These are phyloP conservation scores for Stemphylium lycopersici DNA, from an alignment of 2,329 filamentous ascomycete species.

Conservation along the genomic window DNA sequence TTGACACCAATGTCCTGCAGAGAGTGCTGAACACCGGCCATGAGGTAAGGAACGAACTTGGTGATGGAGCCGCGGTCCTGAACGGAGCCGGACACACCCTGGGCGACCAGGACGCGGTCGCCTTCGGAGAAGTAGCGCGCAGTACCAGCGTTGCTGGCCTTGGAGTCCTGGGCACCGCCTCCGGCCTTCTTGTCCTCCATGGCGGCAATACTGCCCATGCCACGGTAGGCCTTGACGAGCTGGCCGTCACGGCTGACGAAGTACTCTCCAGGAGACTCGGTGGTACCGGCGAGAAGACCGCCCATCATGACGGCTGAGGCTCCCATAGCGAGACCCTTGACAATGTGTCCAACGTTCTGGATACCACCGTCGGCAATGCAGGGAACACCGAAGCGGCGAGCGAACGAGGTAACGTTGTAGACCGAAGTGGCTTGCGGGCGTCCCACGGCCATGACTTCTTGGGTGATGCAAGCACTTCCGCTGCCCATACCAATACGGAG, in stretches of 20 bases:
- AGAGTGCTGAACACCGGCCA: slow-evolving; percentile 95
- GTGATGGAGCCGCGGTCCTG: slow-evolving; percentile 83
- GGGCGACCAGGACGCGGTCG: slow-evolving; percentile 90
- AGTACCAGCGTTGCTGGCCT: slow-evolving; percentile 86
- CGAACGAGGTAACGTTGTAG: slow-evolving; percentile 86
- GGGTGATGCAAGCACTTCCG: slow-evolving; percentile 96
- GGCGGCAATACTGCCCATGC: slow-evolving; percentile 98
- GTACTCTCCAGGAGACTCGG: slow-evolving; percentile 94
- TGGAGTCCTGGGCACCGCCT: slow-evolving; percentile 70
- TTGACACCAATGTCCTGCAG: slow-evolving; percentile 92
- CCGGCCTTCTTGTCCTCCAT: slow-evolving; percentile 99
- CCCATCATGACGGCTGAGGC: slow-evolving; percentile 99
- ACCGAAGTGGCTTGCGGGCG: slow-evolving; percentile 94
- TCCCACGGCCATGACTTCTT: slow-evolving; percentile 99
- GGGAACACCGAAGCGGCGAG: slow-evolving; percentile 90
- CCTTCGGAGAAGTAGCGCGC: slow-evolving; percentile 98
- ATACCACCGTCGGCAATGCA: slow-evolving; percentile 98
- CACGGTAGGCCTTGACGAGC: slow-evolving; percentile 98
- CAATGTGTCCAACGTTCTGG: slow-evolving; percentile 98
- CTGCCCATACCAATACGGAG: slow-evolving; percentile 99
- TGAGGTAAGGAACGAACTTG: slow-evolving; percentile 95
- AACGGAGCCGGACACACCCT: slow-evolving; percentile 90
- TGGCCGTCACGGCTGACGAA: slow-evolving; percentile 96
- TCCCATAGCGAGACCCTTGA: slow-evolving; percentile 94
- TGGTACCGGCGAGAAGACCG: slow-evolving; percentile 93